Base-by-base conservation (phyloP, 179 eudicot species). In the Camellia oleifera region DNA sequence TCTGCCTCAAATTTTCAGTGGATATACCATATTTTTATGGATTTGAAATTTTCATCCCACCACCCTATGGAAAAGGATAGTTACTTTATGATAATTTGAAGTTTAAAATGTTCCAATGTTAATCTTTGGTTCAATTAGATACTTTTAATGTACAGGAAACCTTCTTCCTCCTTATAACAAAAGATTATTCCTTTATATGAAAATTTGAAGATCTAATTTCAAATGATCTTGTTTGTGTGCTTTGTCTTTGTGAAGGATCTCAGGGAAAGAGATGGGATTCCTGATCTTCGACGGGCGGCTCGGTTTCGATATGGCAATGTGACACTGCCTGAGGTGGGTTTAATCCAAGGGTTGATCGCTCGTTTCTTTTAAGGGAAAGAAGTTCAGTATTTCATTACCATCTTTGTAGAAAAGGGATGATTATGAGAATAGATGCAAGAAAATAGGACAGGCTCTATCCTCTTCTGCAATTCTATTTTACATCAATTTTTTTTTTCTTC, bases 221-320 rank as follows among this genome's bases (percentile, higher is more conserved):
- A 67, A 23, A 73, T 76, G 58, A 40, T 74, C 3, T 15, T 84
- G 17, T 79, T 82, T 78, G 65, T 61, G 82, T n/a, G 69, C 61
- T 84, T 62, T 86, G 69, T 79, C 52, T 63, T 77, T 74, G 76
- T 90, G 81, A 85, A 96, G 99, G 92, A 84, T 86, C 87, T 90
- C 84, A 91, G 91, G 87, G 93, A 88, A 82, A 91, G 88, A 74
- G 98, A 96, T 85, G 99, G 99, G 46, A 78, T 96, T 75, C 98
- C 97, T 85, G 99, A 96, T 90, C 93, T 96, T 77, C 92, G 99
- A 82, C 85, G 99, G 81, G 79, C 86, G 0, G 91, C 97, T 80
- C 92, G 99, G 78, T 92, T 74, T 90, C 90, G 94, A 79, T 96
- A 94, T 85, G 90, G 89, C 50, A 88, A 85, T 85, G 94, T 96